Percentiles rank a stretch among this genome's conserved stretches.
These are phyloP conservation scores for Hypoxylon fragiforme DNA, from an alignment of 495 filamentous ascomycete species.

Conservation along the genomic window DNA sequence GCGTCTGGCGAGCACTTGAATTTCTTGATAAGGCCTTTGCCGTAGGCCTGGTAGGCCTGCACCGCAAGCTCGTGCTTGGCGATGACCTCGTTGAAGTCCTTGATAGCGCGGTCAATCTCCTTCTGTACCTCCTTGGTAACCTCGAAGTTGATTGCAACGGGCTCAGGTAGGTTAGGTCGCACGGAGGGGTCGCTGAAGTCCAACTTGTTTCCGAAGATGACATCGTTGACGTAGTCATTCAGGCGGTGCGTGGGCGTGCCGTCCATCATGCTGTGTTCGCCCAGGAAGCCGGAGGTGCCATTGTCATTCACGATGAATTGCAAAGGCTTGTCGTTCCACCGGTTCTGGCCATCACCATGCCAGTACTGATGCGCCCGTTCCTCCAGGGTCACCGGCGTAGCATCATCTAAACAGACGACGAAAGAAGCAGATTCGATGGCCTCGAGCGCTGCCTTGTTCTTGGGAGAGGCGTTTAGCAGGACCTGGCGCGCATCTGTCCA, in stretches of 20 bases:
- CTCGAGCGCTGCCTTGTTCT: slow-evolving; percentile 75
- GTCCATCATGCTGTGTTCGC: slow-evolving; percentile 99
- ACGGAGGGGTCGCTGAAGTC: slow-evolving; percentile 75
- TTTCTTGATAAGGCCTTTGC: slow-evolving; percentile 98
- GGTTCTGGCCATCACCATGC: slow-evolving; percentile 94
- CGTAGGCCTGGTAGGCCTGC: slow-evolving; percentile 94
- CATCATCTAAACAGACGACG: slow-evolving; percentile 91
- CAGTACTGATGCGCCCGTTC: slow-evolving; percentile 96
- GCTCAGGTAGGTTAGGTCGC: slow-evolving; percentile 84
- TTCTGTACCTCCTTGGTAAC: slow-evolving; percentile 69
- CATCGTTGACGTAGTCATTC: slow-evolving; percentile 87
- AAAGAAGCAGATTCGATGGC: slow-evolving; percentile 91
- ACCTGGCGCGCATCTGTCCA: slow-evolving; percentile 85
- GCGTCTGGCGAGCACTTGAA: slow-evolving; percentile 98
- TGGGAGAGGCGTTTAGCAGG: slow-evolving; percentile 72
- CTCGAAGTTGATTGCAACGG: slow-evolving; percentile 73
- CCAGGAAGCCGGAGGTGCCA: slow-evolving; percentile 95
- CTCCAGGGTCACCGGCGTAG: slow-evolving; percentile 88
- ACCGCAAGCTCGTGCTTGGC: slow-evolving; percentile 87
- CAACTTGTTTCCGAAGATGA: slow-evolving; percentile 89
- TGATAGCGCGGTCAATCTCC: slow-evolving; percentile 74
- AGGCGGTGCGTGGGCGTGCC: slow-evolving; percentile 95
- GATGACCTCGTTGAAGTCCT: slow-evolving; percentile 79
- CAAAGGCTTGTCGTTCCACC: slow-evolving; percentile 97
- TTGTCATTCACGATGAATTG: slow-evolving; percentile 99